These are phyloP conservation scores for Plasmopara halstedii DNA, from an alignment of 352 stramenopile genomes.

Conservation along the genomic window DNA sequence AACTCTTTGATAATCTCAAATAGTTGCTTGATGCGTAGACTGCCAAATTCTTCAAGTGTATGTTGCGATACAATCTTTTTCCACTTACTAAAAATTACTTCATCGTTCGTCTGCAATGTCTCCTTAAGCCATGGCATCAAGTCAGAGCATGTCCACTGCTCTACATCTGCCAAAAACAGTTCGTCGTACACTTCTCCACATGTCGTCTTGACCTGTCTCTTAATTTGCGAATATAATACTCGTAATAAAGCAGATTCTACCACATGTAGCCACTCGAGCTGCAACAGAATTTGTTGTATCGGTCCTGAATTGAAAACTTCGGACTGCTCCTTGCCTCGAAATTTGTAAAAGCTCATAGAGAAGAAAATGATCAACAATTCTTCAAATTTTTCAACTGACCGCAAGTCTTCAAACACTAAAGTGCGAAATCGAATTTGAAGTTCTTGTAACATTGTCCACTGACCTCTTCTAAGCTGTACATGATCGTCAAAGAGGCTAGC, in stretches of 20 bases:
- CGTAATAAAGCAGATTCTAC: slow-evolving; percentile 38
- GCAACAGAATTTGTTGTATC: slow-evolving; percentile 40
- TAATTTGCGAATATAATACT: slow-evolving; percentile 52
- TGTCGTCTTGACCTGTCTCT: slow-evolving; percentile 35
- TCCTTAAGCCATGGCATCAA: slow-evolving; percentile 58
- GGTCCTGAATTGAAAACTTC: slow-evolving; percentile 39
- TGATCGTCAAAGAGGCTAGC: slow-evolving; percentile 46
- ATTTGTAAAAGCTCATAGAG: slow-evolving; percentile 68
- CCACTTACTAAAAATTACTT: slow-evolving; percentile 24
- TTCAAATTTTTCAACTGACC: slow-evolving; percentile 33
- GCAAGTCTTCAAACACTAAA: slow-evolving; percentile 44
- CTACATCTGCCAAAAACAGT: slow-evolving; percentile 33
- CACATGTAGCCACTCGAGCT: slow-evolving; percentile 50
- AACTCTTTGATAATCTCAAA: slow-evolving; percentile 98
- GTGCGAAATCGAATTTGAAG: slow-evolving; percentile 40
- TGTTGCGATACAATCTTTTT: slow-evolving; percentile 38
- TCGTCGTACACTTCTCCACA: slow-evolving; percentile 49
- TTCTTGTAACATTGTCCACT: slow-evolving; percentile 38
- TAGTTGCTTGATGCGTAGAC: slow-evolving; percentile 86
- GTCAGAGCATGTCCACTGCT: slow-evolving; percentile 41
- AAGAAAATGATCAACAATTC: slow-evolving; percentile 63
- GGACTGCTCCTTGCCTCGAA: slow-evolving; percentile 43
- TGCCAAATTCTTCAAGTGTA: slow-evolving; percentile 55
- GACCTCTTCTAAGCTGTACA: slow-evolving; percentile 6
- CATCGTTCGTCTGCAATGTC: slow-evolving; percentile 25